These are phyloP conservation scores for Emmonsiellopsis sp. DNA, from an alignment of 2,329 filamentous ascomycete species.

Conservation along the genomic window DNA sequence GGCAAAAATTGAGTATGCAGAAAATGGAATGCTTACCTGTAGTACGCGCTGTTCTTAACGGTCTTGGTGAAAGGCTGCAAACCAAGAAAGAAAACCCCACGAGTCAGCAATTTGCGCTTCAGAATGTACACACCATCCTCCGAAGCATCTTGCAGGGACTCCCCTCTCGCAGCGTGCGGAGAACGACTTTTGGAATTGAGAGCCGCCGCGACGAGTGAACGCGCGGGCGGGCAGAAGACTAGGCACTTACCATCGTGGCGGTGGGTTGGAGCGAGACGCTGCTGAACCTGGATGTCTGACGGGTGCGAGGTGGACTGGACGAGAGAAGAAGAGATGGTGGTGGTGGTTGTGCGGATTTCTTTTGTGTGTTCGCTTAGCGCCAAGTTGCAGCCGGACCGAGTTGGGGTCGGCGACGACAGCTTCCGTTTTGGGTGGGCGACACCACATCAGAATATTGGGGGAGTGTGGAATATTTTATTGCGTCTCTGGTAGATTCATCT, in stretches of 20 bases:
- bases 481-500: too few species aligned
- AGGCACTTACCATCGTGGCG: slow-evolving; percentile 37
- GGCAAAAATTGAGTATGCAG: too few species aligned
- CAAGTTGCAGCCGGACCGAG: slow-evolving; percentile 21
- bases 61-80: slow-evolving; percentile 79
- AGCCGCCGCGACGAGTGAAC: slow-evolving; percentile 7
- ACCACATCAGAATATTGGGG: not conserved
- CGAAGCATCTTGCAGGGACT: slow-evolving; percentile 99
- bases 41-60: slow-evolving; percentile 98
- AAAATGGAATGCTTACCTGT: slow-evolving; percentile 60
- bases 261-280: slow-evolving; percentile 19
- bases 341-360: slow-evolving; percentile 18
- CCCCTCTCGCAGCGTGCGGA: slow-evolving; percentile 30
- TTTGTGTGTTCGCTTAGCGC: slow-evolving; percentile 39
- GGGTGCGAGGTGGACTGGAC: slow-evolving; percentile 22
- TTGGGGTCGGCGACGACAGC: slow-evolving; percentile 31
- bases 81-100: slow-evolving; percentile 39
- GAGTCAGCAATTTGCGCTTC: slow-evolving; percentile 99
- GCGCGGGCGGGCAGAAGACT: slow-evolving; percentile 15
- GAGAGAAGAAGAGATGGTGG: slow-evolving; percentile 11
- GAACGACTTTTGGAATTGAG: slow-evolving; percentile 3
- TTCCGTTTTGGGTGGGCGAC: not conserved
- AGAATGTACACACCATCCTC: slow-evolving; percentile 53
- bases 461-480: too few species aligned
- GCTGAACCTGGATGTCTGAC: slow-evolving; percentile 15